Evolutionary conservation across 2,329 filamentous ascomycete genomes (phyloP).

Genomic region (Apiospora malaysiana): DNA sequence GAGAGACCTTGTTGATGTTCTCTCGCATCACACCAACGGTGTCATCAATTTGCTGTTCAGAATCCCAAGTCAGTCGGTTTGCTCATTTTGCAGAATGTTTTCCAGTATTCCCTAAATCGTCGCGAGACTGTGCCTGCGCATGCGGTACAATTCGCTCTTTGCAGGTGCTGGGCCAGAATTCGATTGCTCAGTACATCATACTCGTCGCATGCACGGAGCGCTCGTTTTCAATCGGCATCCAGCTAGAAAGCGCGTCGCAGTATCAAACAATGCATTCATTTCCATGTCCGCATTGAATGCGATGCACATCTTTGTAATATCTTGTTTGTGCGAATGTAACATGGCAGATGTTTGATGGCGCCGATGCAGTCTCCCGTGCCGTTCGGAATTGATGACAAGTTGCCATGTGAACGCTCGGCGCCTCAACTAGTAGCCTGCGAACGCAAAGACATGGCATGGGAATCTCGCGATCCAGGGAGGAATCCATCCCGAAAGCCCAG

Average conservation of each 20-base stretch:
- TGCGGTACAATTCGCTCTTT: neutral
- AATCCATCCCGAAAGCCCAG: slow-evolving; percentile 7
- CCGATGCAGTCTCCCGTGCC: slow-evolving; percentile 5
- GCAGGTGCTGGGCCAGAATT: neutral
- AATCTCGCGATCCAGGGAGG: slow-evolving; percentile 31
- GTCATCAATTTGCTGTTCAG: slow-evolving; percentile 88
- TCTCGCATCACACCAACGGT: slow-evolving; percentile 95
- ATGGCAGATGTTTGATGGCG: neutral
- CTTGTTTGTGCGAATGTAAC: slow-evolving; percentile 11
- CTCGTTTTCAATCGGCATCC: neutral
- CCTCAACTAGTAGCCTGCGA: slow-evolving; percentile 2
- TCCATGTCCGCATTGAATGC: neutral
- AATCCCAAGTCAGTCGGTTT: neutral
- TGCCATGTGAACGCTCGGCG: slow-evolving; percentile 20
- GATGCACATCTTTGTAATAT: neutral
- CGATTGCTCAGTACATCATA: neutral
- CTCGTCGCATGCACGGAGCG: neutral
- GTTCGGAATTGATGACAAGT: neutral
- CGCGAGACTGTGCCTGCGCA: neutral
- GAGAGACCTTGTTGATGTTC: slow-evolving; percentile 95
- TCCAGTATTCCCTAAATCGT: neutral
- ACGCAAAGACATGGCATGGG: slow-evolving; percentile 18
- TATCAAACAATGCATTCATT: neutral
- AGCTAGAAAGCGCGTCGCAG: neutral
- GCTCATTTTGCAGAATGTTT: slow-evolving; percentile 8